Evolutionary conservation across 352 stramenopile species (phyloP), one percentile per base, ranked within the genome.

Genomic region (Chrysophaeum taylorii): DNA sequence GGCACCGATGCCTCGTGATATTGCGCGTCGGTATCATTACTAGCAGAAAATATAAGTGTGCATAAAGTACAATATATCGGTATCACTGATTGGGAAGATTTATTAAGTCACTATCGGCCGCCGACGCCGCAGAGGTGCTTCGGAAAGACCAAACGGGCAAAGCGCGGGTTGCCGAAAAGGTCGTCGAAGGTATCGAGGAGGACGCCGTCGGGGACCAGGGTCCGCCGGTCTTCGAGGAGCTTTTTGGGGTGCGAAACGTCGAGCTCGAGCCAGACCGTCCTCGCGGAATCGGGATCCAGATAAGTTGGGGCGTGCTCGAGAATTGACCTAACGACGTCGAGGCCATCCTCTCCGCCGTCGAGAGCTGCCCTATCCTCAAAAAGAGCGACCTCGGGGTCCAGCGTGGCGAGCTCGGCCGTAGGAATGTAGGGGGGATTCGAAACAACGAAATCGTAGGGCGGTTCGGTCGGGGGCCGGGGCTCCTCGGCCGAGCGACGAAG

Each of bases 361-460:
- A 66, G 36, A 4, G 57, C 57, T 4, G 33, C 33, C 1, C 5
- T 5, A 36, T 66, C 57, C 35, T 66, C 57, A 2, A 16, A 66
- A 36, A n/a, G 9, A 33, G 14, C 7, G 2, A 63, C 52, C 35
- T 63, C 52, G 29, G 52, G 27, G n/a, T 9, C 52, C 25, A 63
- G 33, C 27, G 9, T 14, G 15, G 27, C 12, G 14, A 66, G 14
- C 23, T 66, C 57, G 12, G 1, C 5, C 9, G 57, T 33, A 2
- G 57, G 57, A 36, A 66, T 66, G 57, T 66, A 66, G 33, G 57
- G 57, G 33, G 57, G 57, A n/a, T 66, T 66, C 21, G 57, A 66
- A 14, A 66, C 57, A 4, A 66, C 27, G 27, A 66, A 66, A 36
- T 66, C 57, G 57, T 45, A 25, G 31, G 33, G 33, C 14, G 12